Percentiles rank a stretch among this genome's conserved stretches.
Evolutionary conservation across 2,329 filamentous ascomycete species (phyloP).

Genomic region (Remersonia thermophila): DNA sequence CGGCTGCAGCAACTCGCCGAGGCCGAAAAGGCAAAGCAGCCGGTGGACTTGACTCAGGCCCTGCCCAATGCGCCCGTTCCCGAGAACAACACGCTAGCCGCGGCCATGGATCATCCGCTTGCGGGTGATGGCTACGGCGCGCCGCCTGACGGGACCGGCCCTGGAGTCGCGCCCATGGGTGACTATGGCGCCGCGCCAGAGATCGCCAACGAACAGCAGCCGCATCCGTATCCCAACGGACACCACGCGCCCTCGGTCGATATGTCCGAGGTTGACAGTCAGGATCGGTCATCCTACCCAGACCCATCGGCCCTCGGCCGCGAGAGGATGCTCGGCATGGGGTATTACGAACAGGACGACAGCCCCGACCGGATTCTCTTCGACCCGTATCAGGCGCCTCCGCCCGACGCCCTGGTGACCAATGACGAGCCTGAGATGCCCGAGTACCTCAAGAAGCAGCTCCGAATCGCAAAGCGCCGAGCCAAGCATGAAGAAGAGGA

Average conservation of each 20-base stretch:
- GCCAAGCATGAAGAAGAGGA: conserved; percentile 40
- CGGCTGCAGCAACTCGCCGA: conserved; percentile 43
- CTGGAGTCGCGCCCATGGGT: conserved; percentile 7
- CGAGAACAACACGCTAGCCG: conserved; percentile 17
- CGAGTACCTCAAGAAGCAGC: conserved; percentile 42
- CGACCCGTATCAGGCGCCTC: conserved; percentile 43
- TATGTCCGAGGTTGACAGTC: conserved; percentile 23
- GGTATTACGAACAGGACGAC: conserved; percentile 49
- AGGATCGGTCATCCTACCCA: conserved; percentile 29
- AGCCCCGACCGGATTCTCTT: conserved; percentile 46
- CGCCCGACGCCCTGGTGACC: conserved; percentile 29
- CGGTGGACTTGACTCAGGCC: no score
- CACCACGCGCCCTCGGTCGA: conserved; percentile 20
- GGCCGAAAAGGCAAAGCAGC: conserved; percentile 41
- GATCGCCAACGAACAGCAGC: conserved; percentile 11
- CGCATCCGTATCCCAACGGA: conserved; percentile 7
- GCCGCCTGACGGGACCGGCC: conserved; percentile 24
- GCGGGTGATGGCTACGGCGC: conserved; percentile 22
- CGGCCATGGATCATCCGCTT: conserved; percentile 17
- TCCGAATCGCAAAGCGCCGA: conserved; percentile 40
- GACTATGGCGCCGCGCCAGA: conserved; percentile 9
- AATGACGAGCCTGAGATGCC: conserved; percentile 34
- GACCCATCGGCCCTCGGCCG: conserved; percentile 35
- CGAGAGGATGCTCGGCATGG: conserved; percentile 44
- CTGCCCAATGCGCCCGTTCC: no score